Conservation (phyloP, 2,329 filamentous ascomycete genomes). For the Penicillium vulpinum region DNA sequence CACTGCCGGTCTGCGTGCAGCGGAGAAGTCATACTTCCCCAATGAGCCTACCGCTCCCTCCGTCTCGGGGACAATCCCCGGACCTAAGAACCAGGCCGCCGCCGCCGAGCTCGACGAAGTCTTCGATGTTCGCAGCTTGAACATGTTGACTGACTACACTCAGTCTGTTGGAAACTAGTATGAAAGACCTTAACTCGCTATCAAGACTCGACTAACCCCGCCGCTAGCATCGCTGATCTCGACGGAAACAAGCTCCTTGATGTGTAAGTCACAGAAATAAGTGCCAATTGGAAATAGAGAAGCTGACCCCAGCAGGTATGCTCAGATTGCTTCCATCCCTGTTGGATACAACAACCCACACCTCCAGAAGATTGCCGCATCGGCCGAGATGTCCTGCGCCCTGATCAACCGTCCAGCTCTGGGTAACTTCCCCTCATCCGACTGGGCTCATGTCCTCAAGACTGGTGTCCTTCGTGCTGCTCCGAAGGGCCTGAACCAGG, state of each 20-base stretch:
- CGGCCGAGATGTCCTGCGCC: conserved; percentile 74
- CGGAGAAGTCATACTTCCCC: conserved; percentile 55
- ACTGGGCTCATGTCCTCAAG: conserved; percentile 78
- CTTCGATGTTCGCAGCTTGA: conserved; percentile 82
- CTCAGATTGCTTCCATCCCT: conserved; percentile 90
- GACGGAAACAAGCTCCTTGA: conserved; percentile 55
- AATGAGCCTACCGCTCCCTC: conserved; percentile 60
- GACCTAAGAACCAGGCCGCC: conserved; percentile 69
- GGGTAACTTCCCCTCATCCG: conserved; percentile 84
- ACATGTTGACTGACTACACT: conserved; percentile 76
- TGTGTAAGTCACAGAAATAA: conserved; percentile 41
- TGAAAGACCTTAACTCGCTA: conserved; percentile 10
- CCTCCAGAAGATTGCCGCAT: conserved; percentile 68
- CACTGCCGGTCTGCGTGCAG: conserved; percentile 36
- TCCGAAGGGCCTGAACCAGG: conserved; percentile 68
- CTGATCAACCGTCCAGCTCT: conserved; percentile 87
- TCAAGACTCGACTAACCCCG: conserved; percentile 19
- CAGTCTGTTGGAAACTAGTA: conserved; percentile 78
- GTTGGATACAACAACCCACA: conserved; percentile 88
- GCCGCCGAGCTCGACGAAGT: conserved; percentile 72
- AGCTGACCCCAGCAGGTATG: conserved; percentile 51
- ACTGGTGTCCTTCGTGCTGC: conserved; percentile 75
- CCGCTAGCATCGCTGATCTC: conserved; percentile 47
- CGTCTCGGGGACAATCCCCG: conserved; percentile 65
- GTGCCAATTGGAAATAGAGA: background rate